These are phyloP conservation scores for Cerrena zonata DNA, from an alignment of 1,284 basidiomycete species.

Conservation along the genomic window DNA sequence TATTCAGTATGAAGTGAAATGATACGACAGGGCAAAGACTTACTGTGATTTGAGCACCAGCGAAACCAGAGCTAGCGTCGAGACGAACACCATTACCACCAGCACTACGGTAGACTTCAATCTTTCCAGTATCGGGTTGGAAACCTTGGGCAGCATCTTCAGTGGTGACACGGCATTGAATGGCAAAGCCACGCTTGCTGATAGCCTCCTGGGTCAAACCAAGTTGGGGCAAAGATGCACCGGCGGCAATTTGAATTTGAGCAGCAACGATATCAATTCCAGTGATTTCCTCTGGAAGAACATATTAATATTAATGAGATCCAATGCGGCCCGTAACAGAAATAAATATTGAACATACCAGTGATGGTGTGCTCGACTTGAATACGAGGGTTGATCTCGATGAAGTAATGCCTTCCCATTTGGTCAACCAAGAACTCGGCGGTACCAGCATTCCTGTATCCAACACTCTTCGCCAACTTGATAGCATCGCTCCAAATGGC, in stretches of 20 bases:
- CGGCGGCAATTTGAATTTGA: slow-evolving; percentile 97
- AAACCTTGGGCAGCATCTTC: slow-evolving; percentile 88
- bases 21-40: slow-evolving; percentile 19
- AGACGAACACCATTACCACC: slow-evolving; percentile 98
- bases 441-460: slow-evolving; percentile 94
- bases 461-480: slow-evolving; percentile 86
- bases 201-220: slow-evolving; percentile 96
- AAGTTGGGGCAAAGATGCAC: slow-evolving; percentile 90
- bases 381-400: slow-evolving; percentile 97
- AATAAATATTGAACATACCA: slow-evolving; percentile 41
- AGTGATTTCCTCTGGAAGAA: slow-evolving; percentile 83
- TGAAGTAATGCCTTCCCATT: slow-evolving; percentile 94
- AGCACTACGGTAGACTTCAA: slow-evolving; percentile 97
- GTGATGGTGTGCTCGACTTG: slow-evolving; percentile 98
- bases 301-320: no score
- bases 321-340: slow-evolving; percentile 8
- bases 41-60: slow-evolving; percentile 97
- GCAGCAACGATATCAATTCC: slow-evolving; percentile 98
- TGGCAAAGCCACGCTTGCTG: slow-evolving; percentile 93
- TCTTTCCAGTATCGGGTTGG: slow-evolving; percentile 99
- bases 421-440: slow-evolving; percentile 96
- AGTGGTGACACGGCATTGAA: slow-evolving; percentile 99
- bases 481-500: slow-evolving; percentile 89
- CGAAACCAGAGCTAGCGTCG: slow-evolving; percentile 96
- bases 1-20: not conserved